These are phyloP conservation scores for Kodamaea restingae DNA, from an alignment of 805 yeast genomes.

Conservation along the genomic window DNA sequence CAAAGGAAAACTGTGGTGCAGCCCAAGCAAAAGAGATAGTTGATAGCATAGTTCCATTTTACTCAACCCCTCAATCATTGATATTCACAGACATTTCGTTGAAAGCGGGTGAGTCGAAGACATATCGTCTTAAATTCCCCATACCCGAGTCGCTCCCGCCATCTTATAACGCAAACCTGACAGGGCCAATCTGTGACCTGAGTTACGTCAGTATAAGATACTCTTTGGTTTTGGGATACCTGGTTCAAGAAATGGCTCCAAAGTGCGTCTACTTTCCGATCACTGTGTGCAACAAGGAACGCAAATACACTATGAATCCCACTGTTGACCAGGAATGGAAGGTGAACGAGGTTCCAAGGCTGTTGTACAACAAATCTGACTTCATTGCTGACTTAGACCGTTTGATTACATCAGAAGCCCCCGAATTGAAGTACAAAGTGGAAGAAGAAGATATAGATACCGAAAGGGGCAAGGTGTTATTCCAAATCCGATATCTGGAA, in stretches of 20 bases:
- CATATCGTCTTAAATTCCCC: constrained; percentile 15
- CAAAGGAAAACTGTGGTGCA: constrained; percentile 17
- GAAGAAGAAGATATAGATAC: constrained; percentile 9
- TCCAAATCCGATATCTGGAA: constrained; percentile 33
- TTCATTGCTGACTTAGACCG: constrained; percentile 30
- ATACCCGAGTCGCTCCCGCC: constrained; percentile 32
- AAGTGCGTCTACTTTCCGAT: constrained; percentile 36
- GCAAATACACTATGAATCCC: constrained; percentile 1
- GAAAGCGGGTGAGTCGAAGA: constrained; percentile 14
- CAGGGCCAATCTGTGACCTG: constrained; percentile 37
- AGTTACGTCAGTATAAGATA: constrained; percentile 37
- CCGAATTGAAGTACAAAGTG: constrained; percentile 27
- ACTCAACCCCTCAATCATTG: constrained; percentile 36
- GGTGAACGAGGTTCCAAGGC: constrained; percentile 1
- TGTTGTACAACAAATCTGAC: constrained; percentile 3
- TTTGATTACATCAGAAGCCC: constrained; percentile 30
- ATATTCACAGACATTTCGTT: constrained; percentile 31
- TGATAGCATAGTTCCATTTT: constrained; percentile 31
- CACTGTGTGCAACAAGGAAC: constrained; percentile 15
- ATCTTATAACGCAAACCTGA: constrained; percentile 38
- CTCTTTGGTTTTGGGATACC: constrained; percentile 33
- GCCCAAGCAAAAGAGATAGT: constrained; percentile 19
- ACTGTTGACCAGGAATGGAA: constrained; percentile 7
- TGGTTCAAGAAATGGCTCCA: constrained; percentile 13
- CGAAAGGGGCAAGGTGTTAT: constrained; percentile 25